These are phyloP conservation scores for Malus hybrid DNA, from an alignment of 331 rosid species.

Conservation along the genomic window DNA sequence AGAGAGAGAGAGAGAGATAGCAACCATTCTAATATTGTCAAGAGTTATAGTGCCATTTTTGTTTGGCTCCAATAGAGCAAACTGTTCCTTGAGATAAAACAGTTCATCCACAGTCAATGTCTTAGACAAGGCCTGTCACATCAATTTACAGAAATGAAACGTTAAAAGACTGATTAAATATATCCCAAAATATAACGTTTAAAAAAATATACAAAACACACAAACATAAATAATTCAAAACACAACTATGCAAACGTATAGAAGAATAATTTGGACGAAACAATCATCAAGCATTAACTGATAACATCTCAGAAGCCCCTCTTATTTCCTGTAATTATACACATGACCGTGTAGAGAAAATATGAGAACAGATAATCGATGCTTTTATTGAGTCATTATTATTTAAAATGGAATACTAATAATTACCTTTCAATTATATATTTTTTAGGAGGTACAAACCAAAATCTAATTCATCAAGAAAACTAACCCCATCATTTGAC, in stretches of 20 bases:
- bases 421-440: not conserved
- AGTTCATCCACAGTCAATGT: conserved; percentile 89
- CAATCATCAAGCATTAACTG: not conserved
- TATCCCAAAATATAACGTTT: not conserved
- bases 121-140: conserved; percentile 83
- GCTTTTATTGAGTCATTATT: not conserved
- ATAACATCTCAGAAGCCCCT: not conserved
- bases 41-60: conserved; percentile 75
- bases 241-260: not conserved
- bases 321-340: not conserved
- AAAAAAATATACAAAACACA: not conserved
- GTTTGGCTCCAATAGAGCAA: conserved; percentile 68
- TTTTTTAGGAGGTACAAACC: not conserved
- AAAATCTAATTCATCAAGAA: not conserved
- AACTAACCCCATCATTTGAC: conserved; percentile 1
- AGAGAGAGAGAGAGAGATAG: conserved; percentile 3
- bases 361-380: not conserved
- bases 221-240: not conserved
- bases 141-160: conserved; percentile 5
- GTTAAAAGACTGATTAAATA: not conserved
- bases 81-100: conserved; percentile 80
- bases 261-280: not conserved
- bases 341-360: not conserved
- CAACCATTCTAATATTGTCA: conserved; percentile 70
- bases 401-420: not conserved